Base-by-base conservation (phyloP, 306 rosid species). In the Abrus pulchellus region DNA sequence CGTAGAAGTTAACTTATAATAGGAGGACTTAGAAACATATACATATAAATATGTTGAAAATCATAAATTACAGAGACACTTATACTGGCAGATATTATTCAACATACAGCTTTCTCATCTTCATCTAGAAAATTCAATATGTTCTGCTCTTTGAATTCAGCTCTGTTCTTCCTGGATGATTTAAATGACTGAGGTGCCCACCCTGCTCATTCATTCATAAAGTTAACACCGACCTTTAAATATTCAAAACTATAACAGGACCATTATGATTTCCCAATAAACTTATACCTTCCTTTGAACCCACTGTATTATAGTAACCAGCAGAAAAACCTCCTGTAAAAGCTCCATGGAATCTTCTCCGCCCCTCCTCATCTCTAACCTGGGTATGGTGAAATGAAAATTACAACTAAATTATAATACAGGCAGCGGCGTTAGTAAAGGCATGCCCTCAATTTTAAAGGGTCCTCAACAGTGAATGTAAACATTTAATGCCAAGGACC, bases 321-420 rank as follows among this genome's bases (percentile, higher is more conserved):
- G 99, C 98, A 60, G 99, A 95, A 85, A 44, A 95, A 41, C 99
- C 98, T 60, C 98, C 98, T 0, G 93, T 89, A 86, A 95, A 95
- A 29, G 99, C 98, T 8, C 99, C 99, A 75, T 95, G 99, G 80
- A 95, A 93, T 87, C 99, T 90, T 86, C 99, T 90, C 81, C 97
- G 88, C 81, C 99, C 99, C 90, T 95, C 99, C 65, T 93, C 99
- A 63, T 95, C 98, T 87, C 83, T 89, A 82, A 95, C 99, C 99
- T 95, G 83, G 9, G 76, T 81, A 79, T 33, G 38, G 6, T 33
- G 10, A 86, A 48, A 71, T 8, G 1, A 70, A 30, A 74, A 62
- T 32, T 48, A 28, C 14, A 47, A 50, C 30, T 47, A 53, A 72
- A 32, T 76, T 38, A 38, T 20, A 13, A 60, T 4, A 13, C 38